Conservation (phyloP, 2,329 filamentous ascomycete species). For the Thelonectria olida region DNA sequence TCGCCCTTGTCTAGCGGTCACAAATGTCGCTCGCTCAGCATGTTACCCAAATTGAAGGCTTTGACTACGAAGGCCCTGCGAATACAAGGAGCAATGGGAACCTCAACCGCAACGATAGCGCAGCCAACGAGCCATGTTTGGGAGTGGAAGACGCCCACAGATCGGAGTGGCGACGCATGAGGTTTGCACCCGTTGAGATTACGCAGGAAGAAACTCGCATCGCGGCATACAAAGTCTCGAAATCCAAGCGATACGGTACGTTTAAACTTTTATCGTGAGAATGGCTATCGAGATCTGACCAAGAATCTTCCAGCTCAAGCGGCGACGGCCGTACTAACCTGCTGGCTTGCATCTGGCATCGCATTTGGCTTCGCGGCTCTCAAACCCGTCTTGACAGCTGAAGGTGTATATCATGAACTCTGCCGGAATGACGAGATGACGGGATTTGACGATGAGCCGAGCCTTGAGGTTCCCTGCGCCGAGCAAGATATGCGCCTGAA, state of each 20-base stretch:
- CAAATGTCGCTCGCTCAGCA: constrained; percentile 57
- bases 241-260: constrained; percentile 39
- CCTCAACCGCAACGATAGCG: neutral
- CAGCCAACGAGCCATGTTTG: neutral
- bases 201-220: constrained; percentile 31
- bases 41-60: constrained; percentile 51
- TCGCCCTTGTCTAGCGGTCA: too few species aligned
- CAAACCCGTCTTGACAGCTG: constrained; percentile 80
- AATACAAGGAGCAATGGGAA: constrained; percentile 13
- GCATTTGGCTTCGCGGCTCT: constrained; percentile 87
- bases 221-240: constrained; percentile 44
- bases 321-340: constrained; percentile 73
- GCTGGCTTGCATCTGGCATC: constrained; percentile 78
- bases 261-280: neutral
- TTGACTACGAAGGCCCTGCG: constrained; percentile 48
- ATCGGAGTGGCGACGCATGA: constrained; percentile 41
- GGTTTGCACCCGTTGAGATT: constrained; percentile 39
- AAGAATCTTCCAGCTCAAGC: constrained; percentile 67
- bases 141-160: constrained; percentile 14
- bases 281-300: neutral
- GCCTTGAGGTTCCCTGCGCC: constrained; percentile 52
- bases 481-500: constrained; percentile 71
- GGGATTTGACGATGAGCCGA: constrained; percentile 37
- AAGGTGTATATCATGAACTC: constrained; percentile 74
- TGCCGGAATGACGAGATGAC: constrained; percentile 54